A percentile compares a stretch with the other conserved stretches of the same genome.
Evolutionary conservation across 352 stramenopile genomes (phyloP).

Genomic region (Detonula confervacea): DNA sequence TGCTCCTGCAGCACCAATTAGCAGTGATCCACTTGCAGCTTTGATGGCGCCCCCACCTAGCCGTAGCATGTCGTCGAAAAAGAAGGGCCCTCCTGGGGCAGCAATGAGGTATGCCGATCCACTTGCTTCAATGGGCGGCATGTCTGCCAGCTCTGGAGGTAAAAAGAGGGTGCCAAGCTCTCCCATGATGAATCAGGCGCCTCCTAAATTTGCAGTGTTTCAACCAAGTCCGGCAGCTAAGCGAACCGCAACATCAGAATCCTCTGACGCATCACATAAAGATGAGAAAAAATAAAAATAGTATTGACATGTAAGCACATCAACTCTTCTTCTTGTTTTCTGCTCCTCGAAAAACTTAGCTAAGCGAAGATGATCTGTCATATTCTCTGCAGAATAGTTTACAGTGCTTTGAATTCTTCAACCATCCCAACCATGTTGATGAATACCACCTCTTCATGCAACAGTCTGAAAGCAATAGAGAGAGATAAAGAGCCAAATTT

Average conservation of each 20-base stretch:
- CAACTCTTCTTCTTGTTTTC: too few species aligned
- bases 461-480: too few species aligned
- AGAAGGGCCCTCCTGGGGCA: slow-evolving; percentile 17
- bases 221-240: slow-evolving; percentile 47
- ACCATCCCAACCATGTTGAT: too few species aligned
- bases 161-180: slow-evolving; percentile 25
- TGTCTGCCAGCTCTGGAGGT: background rate
- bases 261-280: background rate
- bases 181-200: slow-evolving; percentile 33
- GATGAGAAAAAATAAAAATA: slow-evolving; percentile 7
- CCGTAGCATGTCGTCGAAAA: slow-evolving; percentile 22
- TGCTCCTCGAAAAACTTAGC: too few species aligned
- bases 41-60: slow-evolving; percentile 84
- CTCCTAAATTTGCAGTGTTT: slow-evolving; percentile 74
- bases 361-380: too few species aligned
- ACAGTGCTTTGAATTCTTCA: too few species aligned
- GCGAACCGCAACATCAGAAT: background rate
- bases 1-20: slow-evolving; percentile 6
- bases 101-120: slow-evolving; percentile 37
- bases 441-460: too few species aligned
- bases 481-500: too few species aligned
- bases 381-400: too few species aligned
- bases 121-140: slow-evolving; percentile 49
- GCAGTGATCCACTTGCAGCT: slow-evolving; percentile 77
- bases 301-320: too few species aligned